These are phyloP conservation scores for Blepharisma japonicum DNA, from an alignment of 73 alveolate genomes.

Conservation along the genomic window DNA sequence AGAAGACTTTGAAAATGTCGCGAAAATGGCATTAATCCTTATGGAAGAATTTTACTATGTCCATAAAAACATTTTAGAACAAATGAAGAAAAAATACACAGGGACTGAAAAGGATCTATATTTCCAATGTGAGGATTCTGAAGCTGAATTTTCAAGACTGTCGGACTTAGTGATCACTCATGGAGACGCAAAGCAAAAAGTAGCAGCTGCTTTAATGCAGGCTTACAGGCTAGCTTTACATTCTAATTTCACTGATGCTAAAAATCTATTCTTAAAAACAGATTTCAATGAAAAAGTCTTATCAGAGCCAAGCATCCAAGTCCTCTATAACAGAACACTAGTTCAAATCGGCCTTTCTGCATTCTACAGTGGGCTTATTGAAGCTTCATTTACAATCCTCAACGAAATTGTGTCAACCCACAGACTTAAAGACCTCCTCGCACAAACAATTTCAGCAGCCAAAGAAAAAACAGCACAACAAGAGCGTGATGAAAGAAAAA, in stretches of 20 bases:
- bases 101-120: background rate
- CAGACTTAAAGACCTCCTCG: slow-evolving; percentile 55
- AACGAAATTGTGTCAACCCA: slow-evolving; percentile 48
- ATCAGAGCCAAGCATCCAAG: slow-evolving; percentile 41
- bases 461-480: slow-evolving; percentile 44
- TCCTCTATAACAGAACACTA: slow-evolving; percentile 58
- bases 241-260: slow-evolving; percentile 50
- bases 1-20: background rate
- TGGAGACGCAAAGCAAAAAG: slow-evolving; percentile 13
- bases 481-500: slow-evolving; percentile 52
- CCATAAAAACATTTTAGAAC: background rate
- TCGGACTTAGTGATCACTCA: background rate
- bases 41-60: slow-evolving; percentile 1
- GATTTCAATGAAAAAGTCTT: background rate
- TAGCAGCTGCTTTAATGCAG: slow-evolving; percentile 40
- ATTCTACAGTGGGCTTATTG: slow-evolving; percentile 53
- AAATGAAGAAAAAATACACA: slow-evolving; percentile 14
- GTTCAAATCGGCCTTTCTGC: slow-evolving; percentile 65
- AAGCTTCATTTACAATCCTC: slow-evolving; percentile 41
- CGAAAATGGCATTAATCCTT: background rate
- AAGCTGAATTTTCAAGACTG: background rate
- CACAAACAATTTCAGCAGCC: slow-evolving; percentile 43
- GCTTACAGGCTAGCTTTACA: slow-evolving; percentile 52
- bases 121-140: background rate
- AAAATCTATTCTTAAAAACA: slow-evolving; percentile 33